A percentile compares a stretch with the other conserved stretches of the same genome.
Evolutionary conservation across 192 early-diverging fungal genomes (phyloP).

Genomic region (Entomortierella beljakovae): DNA sequence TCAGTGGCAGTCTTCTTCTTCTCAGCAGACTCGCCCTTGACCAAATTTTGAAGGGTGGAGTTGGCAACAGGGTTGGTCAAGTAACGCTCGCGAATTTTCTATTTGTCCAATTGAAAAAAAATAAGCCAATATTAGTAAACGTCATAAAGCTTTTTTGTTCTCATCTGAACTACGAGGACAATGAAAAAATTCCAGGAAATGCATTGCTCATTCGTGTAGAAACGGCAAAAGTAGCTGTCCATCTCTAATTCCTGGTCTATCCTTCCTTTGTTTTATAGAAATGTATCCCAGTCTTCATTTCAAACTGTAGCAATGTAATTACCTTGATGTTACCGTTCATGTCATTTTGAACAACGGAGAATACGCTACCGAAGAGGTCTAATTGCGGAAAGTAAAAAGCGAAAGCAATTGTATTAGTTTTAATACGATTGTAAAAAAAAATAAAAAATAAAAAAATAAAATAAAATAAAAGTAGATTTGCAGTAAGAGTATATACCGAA

Average conservation of each 20-base stretch:
- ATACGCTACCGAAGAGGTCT: constrained; percentile 81
- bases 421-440: not conserved
- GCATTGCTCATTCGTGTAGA: not conserved
- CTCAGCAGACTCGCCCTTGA: constrained; percentile 76
- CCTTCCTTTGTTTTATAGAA: no score
- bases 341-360: constrained; percentile 90
- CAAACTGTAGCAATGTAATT: constrained; percentile 1
- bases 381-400: not conserved
- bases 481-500: constrained; percentile 64
- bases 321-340: constrained; percentile 93
- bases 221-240: no score
- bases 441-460: constrained; percentile 8
- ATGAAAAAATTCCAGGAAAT: no score
- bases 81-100: constrained; percentile 88
- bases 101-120: constrained; percentile 1
- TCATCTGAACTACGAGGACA: no score
- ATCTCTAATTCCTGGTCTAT: no score
- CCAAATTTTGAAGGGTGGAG: constrained; percentile 86
- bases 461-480: not conserved
- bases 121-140: no score
- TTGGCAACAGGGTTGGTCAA: constrained; percentile 71
- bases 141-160: no score
- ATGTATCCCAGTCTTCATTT: no score
- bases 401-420: not conserved
- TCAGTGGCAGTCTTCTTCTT: constrained; percentile 90